Evolutionary conservation across 2,329 filamentous ascomycete genomes (phyloP).

Genomic region (Nemania serpens): DNA sequence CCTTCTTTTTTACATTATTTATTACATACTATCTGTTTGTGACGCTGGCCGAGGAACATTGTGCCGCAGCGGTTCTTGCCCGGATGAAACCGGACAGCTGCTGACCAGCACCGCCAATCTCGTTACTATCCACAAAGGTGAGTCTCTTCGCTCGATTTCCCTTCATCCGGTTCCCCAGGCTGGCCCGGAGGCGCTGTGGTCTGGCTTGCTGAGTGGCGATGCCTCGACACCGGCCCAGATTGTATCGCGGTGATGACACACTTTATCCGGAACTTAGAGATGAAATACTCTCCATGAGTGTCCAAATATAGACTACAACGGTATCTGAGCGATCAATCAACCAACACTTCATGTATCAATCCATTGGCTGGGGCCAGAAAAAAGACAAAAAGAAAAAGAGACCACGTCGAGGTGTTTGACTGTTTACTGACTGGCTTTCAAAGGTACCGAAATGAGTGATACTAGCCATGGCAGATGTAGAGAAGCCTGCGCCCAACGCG

Average conservation of each 20-base stretch:
- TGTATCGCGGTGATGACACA: slow-evolving; percentile 65
- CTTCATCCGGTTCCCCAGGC: neutral
- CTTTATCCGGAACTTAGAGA: slow-evolving; percentile 61
- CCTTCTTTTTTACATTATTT: slow-evolving; percentile 1
- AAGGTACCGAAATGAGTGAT: slow-evolving; percentile 53
- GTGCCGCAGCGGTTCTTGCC: neutral
- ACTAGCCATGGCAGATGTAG: slow-evolving; percentile 41
- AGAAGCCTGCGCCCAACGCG: slow-evolving; percentile 29
- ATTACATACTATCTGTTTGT: neutral
- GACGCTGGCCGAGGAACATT: neutral
- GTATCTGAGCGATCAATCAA: slow-evolving; percentile 76
- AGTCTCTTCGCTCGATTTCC: slow-evolving; percentile 4
- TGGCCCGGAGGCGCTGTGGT: neutral
- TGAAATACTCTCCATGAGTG: slow-evolving; percentile 64
- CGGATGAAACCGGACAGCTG: neutral
- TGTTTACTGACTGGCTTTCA: slow-evolving; percentile 2
- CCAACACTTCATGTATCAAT: neutral
- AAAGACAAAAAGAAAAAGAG: neutral
- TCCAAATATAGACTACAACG: slow-evolving; percentile 90
- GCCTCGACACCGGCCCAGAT: too few relatives aligned
- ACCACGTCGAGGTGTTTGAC: neutral
- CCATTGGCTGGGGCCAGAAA: neutral
- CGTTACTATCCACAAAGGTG: slow-evolving; percentile 17
- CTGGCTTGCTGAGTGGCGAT: neutral
- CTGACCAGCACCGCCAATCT: neutral